These are phyloP conservation scores for Xylaria sp. DNA, from an alignment of 2,329 filamentous ascomycete genomes.

Conservation along the genomic window DNA sequence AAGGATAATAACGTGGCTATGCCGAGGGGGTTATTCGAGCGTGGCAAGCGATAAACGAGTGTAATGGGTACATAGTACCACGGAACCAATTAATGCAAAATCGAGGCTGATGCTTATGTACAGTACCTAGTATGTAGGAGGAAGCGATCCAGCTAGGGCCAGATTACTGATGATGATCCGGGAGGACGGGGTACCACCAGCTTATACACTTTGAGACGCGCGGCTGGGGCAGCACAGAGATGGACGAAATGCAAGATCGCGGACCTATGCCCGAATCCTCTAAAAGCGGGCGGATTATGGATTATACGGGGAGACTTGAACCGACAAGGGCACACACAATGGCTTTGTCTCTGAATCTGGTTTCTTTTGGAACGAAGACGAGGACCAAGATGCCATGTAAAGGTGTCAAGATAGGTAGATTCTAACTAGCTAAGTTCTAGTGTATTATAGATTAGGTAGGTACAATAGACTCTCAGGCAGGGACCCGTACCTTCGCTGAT, in stretches of 20 bases:
- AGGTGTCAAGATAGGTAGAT: not conserved
- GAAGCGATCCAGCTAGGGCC: not conserved
- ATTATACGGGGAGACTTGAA: not conserved
- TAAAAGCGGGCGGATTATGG: not conserved
- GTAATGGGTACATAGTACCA: slow-evolving; percentile 67
- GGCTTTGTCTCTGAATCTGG: not conserved
- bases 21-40: slow-evolving; percentile 27
- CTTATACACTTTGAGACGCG: slow-evolving; percentile 17
- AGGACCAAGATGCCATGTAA: not conserved
- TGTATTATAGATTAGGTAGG: no score
- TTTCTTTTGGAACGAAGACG: not conserved
- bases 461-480: no score
- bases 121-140: no score
- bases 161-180: not conserved
- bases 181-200: slow-evolving; percentile 6
- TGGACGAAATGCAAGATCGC: not conserved
- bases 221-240: not conserved
- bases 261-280: not conserved
- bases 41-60: slow-evolving; percentile 56
- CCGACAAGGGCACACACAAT: not conserved
- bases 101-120: slow-evolving; percentile 15
- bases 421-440: no score
- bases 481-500: no score
- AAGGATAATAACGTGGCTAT: slow-evolving; percentile 23
- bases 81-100: not conserved